Conservation (phyloP, 2,329 filamentous ascomycete genomes). For the Teratosphaeria pseudoeucalypti region DNA sequence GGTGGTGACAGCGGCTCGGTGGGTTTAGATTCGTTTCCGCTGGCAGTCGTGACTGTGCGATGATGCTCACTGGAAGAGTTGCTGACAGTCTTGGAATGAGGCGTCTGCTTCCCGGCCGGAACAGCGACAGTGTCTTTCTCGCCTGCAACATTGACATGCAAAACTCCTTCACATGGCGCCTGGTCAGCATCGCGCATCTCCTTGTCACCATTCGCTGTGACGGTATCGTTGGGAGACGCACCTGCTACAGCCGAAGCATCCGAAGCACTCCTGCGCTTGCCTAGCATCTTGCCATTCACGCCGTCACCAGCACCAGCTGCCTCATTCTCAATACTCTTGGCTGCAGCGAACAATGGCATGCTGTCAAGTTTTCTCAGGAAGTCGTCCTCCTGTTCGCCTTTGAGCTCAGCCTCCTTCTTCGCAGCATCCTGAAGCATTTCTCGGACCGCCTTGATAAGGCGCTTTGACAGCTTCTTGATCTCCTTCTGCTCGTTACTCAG, state of each 20-base stretch:
- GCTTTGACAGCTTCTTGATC: slow-evolving; percentile 73
- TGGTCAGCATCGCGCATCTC: slow-evolving; percentile 24
- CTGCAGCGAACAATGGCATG: slow-evolving; percentile 48
- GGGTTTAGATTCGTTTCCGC: slow-evolving; percentile 13
- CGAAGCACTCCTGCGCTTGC: slow-evolving; percentile 17
- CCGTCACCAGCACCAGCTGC: slow-evolving; percentile 10
- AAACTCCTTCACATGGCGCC: slow-evolving; percentile 14
- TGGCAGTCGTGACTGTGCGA: slow-evolving; percentile 2
- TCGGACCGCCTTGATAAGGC: slow-evolving; percentile 76
- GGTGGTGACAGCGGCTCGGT: slow-evolving; percentile 26
- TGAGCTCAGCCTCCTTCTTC: slow-evolving; percentile 71
- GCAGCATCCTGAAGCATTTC: slow-evolving; percentile 65
- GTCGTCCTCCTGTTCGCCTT: slow-evolving; percentile 56
- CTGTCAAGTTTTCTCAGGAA: slow-evolving; percentile 64
- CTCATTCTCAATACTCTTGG: slow-evolving; percentile 35
- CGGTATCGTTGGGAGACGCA: slow-evolving; percentile 16
- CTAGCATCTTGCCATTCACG: slow-evolving; percentile 9
- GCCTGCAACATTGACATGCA: slow-evolving; percentile 13
- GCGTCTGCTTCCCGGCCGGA: slow-evolving; percentile 10
- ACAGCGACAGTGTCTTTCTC: slow-evolving; percentile 10
- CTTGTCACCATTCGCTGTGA: slow-evolving; percentile 10
- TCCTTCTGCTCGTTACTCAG: slow-evolving; percentile 60
- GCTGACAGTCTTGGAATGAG: slow-evolving; percentile 15
- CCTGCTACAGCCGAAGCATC: slow-evolving; percentile 33
- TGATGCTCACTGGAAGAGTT: slow-evolving; percentile 6